Evolutionary conservation across 345 rosid species (phyloP).

Genomic region (Punica granatum): DNA sequence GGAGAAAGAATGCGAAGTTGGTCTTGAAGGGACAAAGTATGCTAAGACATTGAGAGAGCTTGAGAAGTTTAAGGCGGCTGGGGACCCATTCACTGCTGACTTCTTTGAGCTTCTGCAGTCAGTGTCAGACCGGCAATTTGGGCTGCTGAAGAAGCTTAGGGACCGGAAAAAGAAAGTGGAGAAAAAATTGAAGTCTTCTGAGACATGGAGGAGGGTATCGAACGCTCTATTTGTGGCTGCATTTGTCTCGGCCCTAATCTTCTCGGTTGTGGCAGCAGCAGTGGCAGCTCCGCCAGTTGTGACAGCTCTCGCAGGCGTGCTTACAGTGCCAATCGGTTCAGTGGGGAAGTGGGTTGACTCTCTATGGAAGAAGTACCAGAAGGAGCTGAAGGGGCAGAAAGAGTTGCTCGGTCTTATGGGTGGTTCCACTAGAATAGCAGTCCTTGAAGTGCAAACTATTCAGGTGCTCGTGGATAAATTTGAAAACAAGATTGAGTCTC

Average conservation of each 20-base stretch:
- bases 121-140: constrained; percentile 40
- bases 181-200: constrained; percentile 39
- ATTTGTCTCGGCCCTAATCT: constrained; percentile 59
- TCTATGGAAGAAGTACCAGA: constrained; percentile 55
- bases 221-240: constrained; percentile 63
- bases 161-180: constrained; percentile 44
- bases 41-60: constrained; percentile 59
- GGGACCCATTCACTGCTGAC: constrained; percentile 61
- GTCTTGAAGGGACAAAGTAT: constrained; percentile 29
- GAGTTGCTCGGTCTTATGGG: constrained; percentile 31
- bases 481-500: constrained; percentile 47
- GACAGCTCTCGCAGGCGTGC: constrained; percentile 55
- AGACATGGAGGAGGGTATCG: constrained; percentile 70
- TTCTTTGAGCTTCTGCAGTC: constrained; percentile 41
- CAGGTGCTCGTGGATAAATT: constrained; percentile 39
- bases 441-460: constrained; percentile 59
- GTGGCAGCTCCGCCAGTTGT: constrained; percentile 63
- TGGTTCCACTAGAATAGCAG: constrained; percentile 32
- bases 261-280: constrained; percentile 87
- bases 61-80: constrained; percentile 51
- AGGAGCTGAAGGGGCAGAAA: constrained; percentile 39
- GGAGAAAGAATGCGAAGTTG: constrained; percentile 9
- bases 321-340: constrained; percentile 61
- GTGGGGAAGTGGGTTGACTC: constrained; percentile 72
- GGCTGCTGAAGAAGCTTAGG: constrained; percentile 39